Conservation (phyloP, 2,329 filamentous ascomycete genomes). For the Aspergillus sp. region DNA sequence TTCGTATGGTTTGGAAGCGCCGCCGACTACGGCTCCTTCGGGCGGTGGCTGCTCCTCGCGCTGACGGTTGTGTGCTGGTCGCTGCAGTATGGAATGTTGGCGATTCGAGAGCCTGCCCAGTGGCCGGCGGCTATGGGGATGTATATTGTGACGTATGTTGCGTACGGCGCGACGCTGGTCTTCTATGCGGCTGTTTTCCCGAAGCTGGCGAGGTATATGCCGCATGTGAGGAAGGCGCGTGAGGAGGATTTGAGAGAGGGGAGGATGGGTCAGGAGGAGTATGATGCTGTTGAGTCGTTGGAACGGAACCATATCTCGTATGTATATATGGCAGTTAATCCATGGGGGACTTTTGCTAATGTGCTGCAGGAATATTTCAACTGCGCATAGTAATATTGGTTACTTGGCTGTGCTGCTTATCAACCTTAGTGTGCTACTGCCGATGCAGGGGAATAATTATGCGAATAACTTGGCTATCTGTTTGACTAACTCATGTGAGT, state of each 20-base stretch:
- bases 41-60: slow-evolving; percentile 40
- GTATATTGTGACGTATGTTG: slow-evolving; percentile 42
- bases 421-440: slow-evolving; percentile 41
- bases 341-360: slow-evolving; percentile 2
- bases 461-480: slow-evolving; percentile 43
- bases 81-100: slow-evolving; percentile 43
- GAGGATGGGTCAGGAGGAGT: slow-evolving; percentile 38
- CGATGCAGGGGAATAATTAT: slow-evolving; percentile 36
- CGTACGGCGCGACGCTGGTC: slow-evolving; percentile 43
- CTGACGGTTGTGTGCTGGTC: slow-evolving; percentile 44
- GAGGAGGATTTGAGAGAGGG: slow-evolving; percentile 42
- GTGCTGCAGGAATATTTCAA: slow-evolving; percentile 36
- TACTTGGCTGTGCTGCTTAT: slow-evolving; percentile 41
- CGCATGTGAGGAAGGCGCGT: slow-evolving; percentile 42
- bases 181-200: slow-evolving; percentile 46
- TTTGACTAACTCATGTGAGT: slow-evolving; percentile 43
- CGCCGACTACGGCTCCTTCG: slow-evolving; percentile 45
- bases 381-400: slow-evolving; percentile 46
- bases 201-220: slow-evolving; percentile 40
- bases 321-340: background rate
- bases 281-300: slow-evolving; percentile 43
- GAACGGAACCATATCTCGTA: slow-evolving; percentile 44
- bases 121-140: slow-evolving; percentile 44
- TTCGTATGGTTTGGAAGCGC: slow-evolving; percentile 44
- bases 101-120: slow-evolving; percentile 36